Conservation (phyloP, 2,329 filamentous ascomycete genomes). For the Phaeosphaeria sp. region DNA sequence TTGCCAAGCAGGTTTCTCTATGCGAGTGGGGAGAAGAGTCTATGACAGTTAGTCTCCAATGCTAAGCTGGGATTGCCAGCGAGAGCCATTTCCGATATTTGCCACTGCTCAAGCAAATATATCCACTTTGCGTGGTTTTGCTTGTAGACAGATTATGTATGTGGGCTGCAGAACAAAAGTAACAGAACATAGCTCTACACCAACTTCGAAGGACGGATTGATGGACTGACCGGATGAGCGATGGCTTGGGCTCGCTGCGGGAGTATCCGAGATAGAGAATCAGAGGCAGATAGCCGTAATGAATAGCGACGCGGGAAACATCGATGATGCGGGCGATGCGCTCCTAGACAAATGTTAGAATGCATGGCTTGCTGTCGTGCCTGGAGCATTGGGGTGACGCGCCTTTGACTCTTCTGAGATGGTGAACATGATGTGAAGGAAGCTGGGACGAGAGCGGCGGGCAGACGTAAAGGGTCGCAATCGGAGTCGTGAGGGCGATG, state of each 20-base stretch:
- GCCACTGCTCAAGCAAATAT: background rate
- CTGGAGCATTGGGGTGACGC: constrained; percentile 14
- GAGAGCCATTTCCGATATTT: background rate
- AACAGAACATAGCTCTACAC: background rate
- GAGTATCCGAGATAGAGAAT: constrained; percentile 98
- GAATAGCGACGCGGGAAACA: constrained; percentile 88
- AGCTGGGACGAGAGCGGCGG: background rate
- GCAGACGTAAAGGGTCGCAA: background rate
- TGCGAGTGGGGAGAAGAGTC: constrained; percentile 49
- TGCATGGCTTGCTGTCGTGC: background rate
- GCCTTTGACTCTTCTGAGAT: constrained; percentile 99
- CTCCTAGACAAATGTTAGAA: constrained; percentile 68
- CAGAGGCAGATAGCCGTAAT: constrained; percentile 97
- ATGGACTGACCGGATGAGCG: constrained; percentile 69
- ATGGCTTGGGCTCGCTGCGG: constrained; percentile 88
- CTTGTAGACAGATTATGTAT: background rate
- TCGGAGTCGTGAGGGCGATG: constrained; percentile 11
- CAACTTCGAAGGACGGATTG: background rate
- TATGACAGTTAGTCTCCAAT: constrained; percentile 26
- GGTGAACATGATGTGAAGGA: constrained; percentile 51
- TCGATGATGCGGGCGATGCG: constrained; percentile 97
- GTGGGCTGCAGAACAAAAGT: background rate
- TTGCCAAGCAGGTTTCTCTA: constrained; percentile 20
- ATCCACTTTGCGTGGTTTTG: background rate
- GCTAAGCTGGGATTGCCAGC: too few species aligned